Conservation (phyloP, 75 land plant genomes). For the Selaginella moellendorffii region DNA sequence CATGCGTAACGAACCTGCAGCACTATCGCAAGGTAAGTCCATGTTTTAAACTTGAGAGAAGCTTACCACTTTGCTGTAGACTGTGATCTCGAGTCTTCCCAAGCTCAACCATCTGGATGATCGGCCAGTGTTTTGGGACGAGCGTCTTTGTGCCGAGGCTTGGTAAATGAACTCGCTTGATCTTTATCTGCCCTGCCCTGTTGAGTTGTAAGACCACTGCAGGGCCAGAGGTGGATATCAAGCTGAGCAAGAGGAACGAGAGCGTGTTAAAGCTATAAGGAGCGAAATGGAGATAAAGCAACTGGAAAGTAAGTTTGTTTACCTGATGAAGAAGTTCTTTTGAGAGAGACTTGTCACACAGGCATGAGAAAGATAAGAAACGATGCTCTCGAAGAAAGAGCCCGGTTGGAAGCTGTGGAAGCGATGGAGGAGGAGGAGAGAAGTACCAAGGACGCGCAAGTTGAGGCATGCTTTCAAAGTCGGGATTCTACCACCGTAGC, state of each 20-base stretch:
- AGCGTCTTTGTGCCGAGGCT: constrained; percentile 19
- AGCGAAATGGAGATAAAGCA: constrained; percentile 12
- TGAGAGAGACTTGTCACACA: background rate
- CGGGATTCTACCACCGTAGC: too few relatives aligned
- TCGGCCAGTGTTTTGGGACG: constrained; percentile 21
- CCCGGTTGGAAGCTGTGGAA: background rate
- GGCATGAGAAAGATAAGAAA: constrained; percentile 13
- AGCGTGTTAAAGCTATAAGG: background rate
- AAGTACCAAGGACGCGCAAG: background rate
- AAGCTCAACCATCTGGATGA: constrained; percentile 20
- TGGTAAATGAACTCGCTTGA: constrained; percentile 1
- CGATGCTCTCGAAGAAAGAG: background rate
- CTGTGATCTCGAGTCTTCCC: background rate
- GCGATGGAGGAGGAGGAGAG: background rate
- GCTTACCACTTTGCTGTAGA: background rate
- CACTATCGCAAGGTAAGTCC: constrained; percentile 19
- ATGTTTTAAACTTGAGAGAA: background rate
- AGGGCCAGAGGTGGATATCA: constrained; percentile 19
- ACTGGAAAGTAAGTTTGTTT: constrained; percentile 13
- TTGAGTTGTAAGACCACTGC: background rate
- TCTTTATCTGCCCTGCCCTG: background rate
- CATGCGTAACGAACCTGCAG: constrained; percentile 13
- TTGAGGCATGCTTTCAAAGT: background rate
- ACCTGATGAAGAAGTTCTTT: background rate
- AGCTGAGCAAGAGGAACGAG: constrained; percentile 12